Base-by-base conservation (phyloP, 2,329 filamentous ascomycete species). In the Trichoderma harzianum region DNA sequence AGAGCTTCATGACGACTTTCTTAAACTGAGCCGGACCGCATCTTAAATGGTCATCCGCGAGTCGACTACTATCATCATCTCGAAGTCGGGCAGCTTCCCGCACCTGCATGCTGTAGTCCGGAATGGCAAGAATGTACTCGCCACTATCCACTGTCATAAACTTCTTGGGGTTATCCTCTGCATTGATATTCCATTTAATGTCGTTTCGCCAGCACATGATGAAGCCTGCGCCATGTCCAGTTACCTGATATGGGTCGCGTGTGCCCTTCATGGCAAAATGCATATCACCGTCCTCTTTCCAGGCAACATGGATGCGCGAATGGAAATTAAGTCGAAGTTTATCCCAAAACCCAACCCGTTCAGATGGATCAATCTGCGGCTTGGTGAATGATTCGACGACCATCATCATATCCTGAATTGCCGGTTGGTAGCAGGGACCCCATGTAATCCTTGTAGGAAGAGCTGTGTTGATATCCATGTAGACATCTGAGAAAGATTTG, bases 341-440 rank as follows among this genome's bases (percentile, higher is more conserved):
- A 83, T 99, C 96, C 96, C 96, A 99, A 84, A 99, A 99, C 3
- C 96, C 96, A 61, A 97, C 94, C 70, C 92, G 88, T 75, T 99
- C 97, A 0, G 96, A 98, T 1, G 93, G 92, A 80, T 99, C 97
- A 32, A 98, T 86, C 74, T 95, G 95, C 8, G 95, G 94, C 79
- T 99, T 99, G 1, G 95, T 98, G 80, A 99, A 98, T 3, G 93
- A 95, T 82, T 99, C 96, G 73, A 99, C 93, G 30, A 95, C 95
- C 88, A 98, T 98, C 96, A 99, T 99, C 92, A 98, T 97, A 78
- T 99, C 97, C 80, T 99, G 96, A 63, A 99, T 95, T 1, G 95
- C 95, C 32, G 97, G 96, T 78, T 99, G 97, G 78, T 98, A 99
- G 2, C 95, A 97, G 60, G 96, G 95, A 8, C 95, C 95, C 97